A percentile compares a stretch with the other conserved stretches of the same genome.
Conservation (phyloP, 805 yeast species). For the Sugiyamaella lignohabitans region DNA sequence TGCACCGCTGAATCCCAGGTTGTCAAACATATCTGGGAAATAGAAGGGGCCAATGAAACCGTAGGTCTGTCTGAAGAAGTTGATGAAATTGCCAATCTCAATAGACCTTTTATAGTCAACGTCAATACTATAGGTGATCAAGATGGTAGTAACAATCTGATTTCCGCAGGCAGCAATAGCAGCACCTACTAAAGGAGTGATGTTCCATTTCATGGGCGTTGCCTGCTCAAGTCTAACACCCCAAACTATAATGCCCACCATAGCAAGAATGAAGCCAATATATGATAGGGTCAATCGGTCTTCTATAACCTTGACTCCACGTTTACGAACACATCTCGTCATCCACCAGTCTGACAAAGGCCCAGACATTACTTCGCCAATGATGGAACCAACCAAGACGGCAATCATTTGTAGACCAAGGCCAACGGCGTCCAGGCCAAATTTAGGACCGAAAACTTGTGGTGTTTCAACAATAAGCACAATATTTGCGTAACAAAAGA, state of each 20-base stretch:
- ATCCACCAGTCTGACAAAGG: conserved; percentile 28
- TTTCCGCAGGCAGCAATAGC: conserved; percentile 25
- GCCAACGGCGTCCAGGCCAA: conserved; percentile 24
- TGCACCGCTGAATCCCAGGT: conserved; percentile 18
- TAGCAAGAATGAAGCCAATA: conserved; percentile 21
- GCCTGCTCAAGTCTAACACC: conserved; percentile 22
- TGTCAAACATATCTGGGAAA: conserved; percentile 27
- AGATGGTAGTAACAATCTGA: conserved; percentile 26
- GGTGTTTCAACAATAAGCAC: conserved; percentile 28
- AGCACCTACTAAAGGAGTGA: conserved; percentile 26
- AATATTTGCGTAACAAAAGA: conserved; percentile 25
- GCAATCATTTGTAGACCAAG: conserved; percentile 27
- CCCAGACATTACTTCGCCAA: conserved; percentile 28
- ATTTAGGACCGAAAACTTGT: conserved; percentile 21
- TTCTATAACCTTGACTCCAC: conserved; percentile 12
- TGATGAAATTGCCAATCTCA: conserved; percentile 25
- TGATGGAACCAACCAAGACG: conserved; percentile 24
- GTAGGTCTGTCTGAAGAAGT: conserved; percentile 22
- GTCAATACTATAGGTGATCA: conserved; percentile 26
- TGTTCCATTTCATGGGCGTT: conserved; percentile 20
- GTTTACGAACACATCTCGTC: conserved; percentile 9
- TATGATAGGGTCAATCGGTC: conserved; percentile 26
- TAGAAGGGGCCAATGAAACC: conserved; percentile 31
- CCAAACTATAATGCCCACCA: conserved; percentile 25
- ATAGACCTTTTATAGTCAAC: conserved; percentile 18